Conservation (phyloP, 306 rosid genomes). For the Cicer yamashitae region DNA sequence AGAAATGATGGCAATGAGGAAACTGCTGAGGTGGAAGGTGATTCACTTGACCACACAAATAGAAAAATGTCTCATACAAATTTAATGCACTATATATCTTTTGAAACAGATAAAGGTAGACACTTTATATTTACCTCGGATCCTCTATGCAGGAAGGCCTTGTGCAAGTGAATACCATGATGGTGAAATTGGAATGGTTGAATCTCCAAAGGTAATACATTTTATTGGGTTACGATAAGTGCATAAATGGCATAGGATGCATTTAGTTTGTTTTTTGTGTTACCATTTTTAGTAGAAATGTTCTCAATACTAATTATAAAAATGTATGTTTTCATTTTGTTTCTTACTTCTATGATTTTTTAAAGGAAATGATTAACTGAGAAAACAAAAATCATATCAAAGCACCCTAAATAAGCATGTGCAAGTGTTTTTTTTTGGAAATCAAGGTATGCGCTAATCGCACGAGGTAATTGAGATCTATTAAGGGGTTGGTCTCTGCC, state of each 20-base stretch:
- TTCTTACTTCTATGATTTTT: neutral
- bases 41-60: conserved; percentile 36
- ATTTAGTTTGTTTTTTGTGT: neutral
- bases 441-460: neutral
- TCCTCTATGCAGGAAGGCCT: conserved; percentile 51
- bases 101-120: conserved; percentile 7
- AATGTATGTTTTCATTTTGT: neutral
- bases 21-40: conserved; percentile 57
- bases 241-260: neutral
- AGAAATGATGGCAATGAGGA: conserved; percentile 51
- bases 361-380: neutral
- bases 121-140: conserved; percentile 21
- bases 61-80: neutral
- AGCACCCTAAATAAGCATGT: neutral
- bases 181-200: conserved; percentile 46
- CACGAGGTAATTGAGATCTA: too few relatives aligned
- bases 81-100: conserved; percentile 2
- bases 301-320: neutral
- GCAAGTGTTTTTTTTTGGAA: neutral
- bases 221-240: neutral
- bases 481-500: too few relatives aligned
- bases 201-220: conserved; percentile 66
- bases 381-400: neutral
- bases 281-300: neutral
- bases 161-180: conserved; percentile 44